Evolutionary conservation across 2,329 filamentous ascomycete species (phyloP), one percentile per base, ranked within the genome.

Genomic region (Aureobasidium sp.): DNA sequence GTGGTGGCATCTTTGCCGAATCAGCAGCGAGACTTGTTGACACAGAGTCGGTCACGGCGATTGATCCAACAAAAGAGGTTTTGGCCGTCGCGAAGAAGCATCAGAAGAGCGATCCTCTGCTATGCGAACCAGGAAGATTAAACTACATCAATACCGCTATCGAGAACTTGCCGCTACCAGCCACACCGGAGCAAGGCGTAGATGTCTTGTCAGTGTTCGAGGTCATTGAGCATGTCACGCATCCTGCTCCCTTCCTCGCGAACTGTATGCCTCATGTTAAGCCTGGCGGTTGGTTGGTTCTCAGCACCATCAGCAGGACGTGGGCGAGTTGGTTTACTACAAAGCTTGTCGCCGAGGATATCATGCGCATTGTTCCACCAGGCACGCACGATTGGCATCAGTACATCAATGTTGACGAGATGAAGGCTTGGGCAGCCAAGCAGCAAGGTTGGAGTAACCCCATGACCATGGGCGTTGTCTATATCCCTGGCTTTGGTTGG

Each of bases 331-430:
- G 91, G 87, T 75, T 97, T 51, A 92, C 93, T 13, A 99, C 95
- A 2, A 96, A 96, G 70, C 78, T 97, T 27, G 82, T 96, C 66
- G 94, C 94, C 0, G 94, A 99, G 77, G 90, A 94, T 76, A 72
- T 97, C 63, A 69, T 96, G 72, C 81, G 89, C 5, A 90, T 97
- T 65, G 94, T 99, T 62, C 94, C 94, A 10, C 84, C 84, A 66
- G 94, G 94, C 1, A 99, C 94, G 51, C 94, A 99, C 76, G 92
- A 97, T 74, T 99, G 94, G 94, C 81, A 82, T 65, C 96, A 97
- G 78, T 99, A 97, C 76, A 87, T 99, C 67, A 94, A 97, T 71
- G 89, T 90, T 66, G 79, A 84, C 15, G 93, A 97, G 80, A 74
- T 96, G 71, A 72, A 75, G 67, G 71, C 67, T 5, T 82, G 78